Base-by-base conservation (phyloP, 169 alveolate species). In the Plasmodium chabaudi region DNA sequence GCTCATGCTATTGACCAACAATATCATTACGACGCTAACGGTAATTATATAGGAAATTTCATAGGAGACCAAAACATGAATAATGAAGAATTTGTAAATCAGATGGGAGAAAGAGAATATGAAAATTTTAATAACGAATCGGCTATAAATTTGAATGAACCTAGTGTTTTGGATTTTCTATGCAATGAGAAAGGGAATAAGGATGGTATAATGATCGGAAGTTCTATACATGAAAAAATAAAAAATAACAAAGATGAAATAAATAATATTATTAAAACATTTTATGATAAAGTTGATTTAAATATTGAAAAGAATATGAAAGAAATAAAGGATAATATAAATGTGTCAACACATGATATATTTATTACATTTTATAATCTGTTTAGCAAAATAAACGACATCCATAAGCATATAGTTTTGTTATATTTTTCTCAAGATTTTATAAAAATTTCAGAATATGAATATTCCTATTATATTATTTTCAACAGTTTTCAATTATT, bases 391-490 rank as follows among this genome's bases (percentile, higher is more conserved):
- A 57, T 44, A 19, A 55, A 84, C 46, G 3, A 69, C 15, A 39
- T 84, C 19, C 87, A 84, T 69, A 68, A 72, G 15, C 91, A 84
- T 23, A 39, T 84, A 17, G 73, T 72, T 5, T 70, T 84, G 44
- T 61, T 70, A 53, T 56, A 84, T 57, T 84, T 69, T 69, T 68
- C 91, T 69, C 63, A 25, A 21, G n/a, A 60, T 57, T 84, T 84
- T 84, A 57, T 84, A 70, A 84, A 69, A 46, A 57, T 64, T 17
- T 25, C 51, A n/a, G 15, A 10, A 1, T 84, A 44, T 56, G 91
- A 84, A 23, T 84, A 84, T 51, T 84, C 91, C 34, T 84, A 84
- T 72, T 69, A 39, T 69, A 59, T 84, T 49, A 57, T 84, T 84
- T 69, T 84, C 5, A 67, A 84, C 63, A 46, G 71, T 9, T 84